phyloP scores from a whole-genome alignment of 2,329 filamentous ascomycete genomes.

The Scedosporium dehoogii region DNA sequence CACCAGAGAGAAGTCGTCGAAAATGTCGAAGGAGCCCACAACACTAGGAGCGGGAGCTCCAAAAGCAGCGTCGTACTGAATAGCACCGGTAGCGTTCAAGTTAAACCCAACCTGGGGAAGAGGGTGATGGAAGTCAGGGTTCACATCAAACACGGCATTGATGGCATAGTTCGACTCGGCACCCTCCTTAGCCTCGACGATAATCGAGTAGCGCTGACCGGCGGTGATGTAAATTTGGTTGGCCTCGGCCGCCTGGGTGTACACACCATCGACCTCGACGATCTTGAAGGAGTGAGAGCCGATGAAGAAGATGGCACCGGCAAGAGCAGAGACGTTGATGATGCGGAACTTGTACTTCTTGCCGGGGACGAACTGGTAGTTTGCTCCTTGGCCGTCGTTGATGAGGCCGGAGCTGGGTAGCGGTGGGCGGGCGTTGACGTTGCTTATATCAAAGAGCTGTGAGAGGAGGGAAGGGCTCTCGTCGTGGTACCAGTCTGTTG shows the following conservation, averaged over 20 bases:
- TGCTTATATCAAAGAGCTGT: conserved; percentile 33
- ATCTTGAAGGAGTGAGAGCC: conserved; percentile 31
- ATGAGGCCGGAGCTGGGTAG: conserved; percentile 40
- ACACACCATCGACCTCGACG: conserved; percentile 33
- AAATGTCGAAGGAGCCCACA: conserved; percentile 47
- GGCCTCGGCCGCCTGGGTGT: conserved; percentile 23
- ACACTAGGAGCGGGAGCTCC: conserved; percentile 16
- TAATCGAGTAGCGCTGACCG: conserved; percentile 37
- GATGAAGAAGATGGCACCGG: conserved; percentile 31
- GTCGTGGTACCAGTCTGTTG: conserved; percentile 48
- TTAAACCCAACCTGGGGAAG: conserved; percentile 17
- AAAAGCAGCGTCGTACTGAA: conserved; percentile 25
- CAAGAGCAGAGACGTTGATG: conserved; percentile 34
- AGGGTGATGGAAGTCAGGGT: conserved; percentile 22
- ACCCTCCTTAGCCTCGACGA: conserved; percentile 28
- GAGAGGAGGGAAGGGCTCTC: conserved; percentile 37
- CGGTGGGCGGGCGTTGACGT: conserved; percentile 40
- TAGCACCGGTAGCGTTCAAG: conserved; percentile 32
- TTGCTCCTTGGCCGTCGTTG: conserved; percentile 32
- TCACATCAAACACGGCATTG: conserved; percentile 32
- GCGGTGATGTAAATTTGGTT: conserved; percentile 30
- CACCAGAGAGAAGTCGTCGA: conserved; percentile 62
- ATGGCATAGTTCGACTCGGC: conserved; percentile 31
- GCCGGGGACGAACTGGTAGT: conserved; percentile 6
- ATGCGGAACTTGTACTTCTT: conserved; percentile 32